Conservation (phyloP, 1,284 basidiomycete genomes). For the Athelia psychrophila region DNA sequence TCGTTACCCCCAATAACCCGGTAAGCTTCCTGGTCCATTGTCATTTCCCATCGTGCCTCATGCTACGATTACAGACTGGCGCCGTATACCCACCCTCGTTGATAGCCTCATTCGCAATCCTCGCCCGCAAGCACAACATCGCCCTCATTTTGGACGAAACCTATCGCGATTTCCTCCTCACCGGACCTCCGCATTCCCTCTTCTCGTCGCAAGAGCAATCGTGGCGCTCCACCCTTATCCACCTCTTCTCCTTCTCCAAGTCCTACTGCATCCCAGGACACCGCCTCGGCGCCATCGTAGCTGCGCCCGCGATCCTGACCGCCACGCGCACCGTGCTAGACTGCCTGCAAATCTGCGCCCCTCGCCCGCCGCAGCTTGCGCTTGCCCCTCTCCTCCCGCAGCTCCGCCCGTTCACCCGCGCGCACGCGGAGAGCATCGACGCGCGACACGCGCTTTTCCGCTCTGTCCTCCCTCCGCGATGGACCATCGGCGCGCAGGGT, state of each 20-base stretch:
- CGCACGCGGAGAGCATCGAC: conserved; percentile 49
- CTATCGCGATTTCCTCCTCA: conserved; percentile 79
- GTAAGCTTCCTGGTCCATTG: conserved; percentile 31
- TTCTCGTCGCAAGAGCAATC: conserved; percentile 32
- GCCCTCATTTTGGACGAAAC: conserved; percentile 89
- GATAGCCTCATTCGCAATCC: conserved; percentile 59
- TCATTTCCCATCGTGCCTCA: conserved; percentile 2
- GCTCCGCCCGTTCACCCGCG: conserved; percentile 53
- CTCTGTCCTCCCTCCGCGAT: conserved; percentile 39
- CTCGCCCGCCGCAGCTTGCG: conserved; percentile 68
- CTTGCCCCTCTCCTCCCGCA: conserved; percentile 52
- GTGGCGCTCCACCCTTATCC: conserved; percentile 68
- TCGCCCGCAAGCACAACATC: conserved; percentile 57
- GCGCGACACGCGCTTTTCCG: conserved; percentile 62
- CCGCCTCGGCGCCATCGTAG: conserved; percentile 77
- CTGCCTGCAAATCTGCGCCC: conserved; percentile 79
- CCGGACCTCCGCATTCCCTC: conserved; percentile 51
- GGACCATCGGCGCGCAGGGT: conserved; percentile 66
- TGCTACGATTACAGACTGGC: conserved; percentile 61
- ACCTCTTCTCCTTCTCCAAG: conserved; percentile 82
- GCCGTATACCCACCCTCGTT: conserved; percentile 64
- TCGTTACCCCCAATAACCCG: conserved; percentile 78
- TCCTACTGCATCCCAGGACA: conserved; percentile 86
- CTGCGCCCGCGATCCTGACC: conserved; percentile 53
- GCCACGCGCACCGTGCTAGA: conserved; percentile 69